These are phyloP conservation scores for Starmerella vaccinii DNA, from an alignment of 805 yeast genomes.

Conservation along the genomic window DNA sequence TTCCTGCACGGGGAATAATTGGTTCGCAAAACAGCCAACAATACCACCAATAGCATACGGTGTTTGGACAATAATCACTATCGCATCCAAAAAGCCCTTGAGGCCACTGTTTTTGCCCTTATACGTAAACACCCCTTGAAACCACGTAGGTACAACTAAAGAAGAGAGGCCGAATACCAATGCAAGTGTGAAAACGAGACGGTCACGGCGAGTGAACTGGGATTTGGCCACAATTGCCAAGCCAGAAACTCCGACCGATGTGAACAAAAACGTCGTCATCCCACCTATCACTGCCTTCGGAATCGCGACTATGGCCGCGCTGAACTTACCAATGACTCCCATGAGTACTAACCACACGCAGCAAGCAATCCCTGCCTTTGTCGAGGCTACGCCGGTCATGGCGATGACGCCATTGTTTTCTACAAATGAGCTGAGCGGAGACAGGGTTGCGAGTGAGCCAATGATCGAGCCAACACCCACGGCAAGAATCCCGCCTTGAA, in stretches of 20 bases:
- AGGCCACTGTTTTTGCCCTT: slow-evolving; percentile 46
- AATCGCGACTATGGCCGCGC: slow-evolving; percentile 78
- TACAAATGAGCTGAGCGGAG: slow-evolving; percentile 90
- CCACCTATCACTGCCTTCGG: slow-evolving; percentile 79
- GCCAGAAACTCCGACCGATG: slow-evolving; percentile 72
- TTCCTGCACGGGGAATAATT: too few relatives aligned
- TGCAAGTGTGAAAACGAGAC: slow-evolving; percentile 59
- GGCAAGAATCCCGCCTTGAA: slow-evolving; percentile 87
- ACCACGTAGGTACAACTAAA: slow-evolving; percentile 55
- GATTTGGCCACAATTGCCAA: slow-evolving; percentile 48
- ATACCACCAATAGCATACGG: slow-evolving; percentile 65
- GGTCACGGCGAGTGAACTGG: slow-evolving; percentile 57
- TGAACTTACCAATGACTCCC: slow-evolving; percentile 82
- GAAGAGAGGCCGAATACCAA: slow-evolving; percentile 60
- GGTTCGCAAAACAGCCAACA: slow-evolving; percentile 50
- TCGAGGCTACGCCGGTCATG: slow-evolving; percentile 81
- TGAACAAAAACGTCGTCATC: slow-evolving; percentile 68
- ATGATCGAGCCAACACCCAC: slow-evolving; percentile 75
- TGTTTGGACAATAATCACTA: slow-evolving; percentile 58
- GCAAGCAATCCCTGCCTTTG: slow-evolving; percentile 71
- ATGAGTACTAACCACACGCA: slow-evolving; percentile 69
- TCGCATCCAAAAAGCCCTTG: slow-evolving; percentile 56
- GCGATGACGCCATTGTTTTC: slow-evolving; percentile 94
- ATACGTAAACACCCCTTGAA: slow-evolving; percentile 53
- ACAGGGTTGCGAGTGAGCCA: slow-evolving; percentile 70